Percentiles rank a stretch among this genome's conserved stretches.
Conservation (phyloP, 805 yeast species). For the Ogataea philodendri region DNA sequence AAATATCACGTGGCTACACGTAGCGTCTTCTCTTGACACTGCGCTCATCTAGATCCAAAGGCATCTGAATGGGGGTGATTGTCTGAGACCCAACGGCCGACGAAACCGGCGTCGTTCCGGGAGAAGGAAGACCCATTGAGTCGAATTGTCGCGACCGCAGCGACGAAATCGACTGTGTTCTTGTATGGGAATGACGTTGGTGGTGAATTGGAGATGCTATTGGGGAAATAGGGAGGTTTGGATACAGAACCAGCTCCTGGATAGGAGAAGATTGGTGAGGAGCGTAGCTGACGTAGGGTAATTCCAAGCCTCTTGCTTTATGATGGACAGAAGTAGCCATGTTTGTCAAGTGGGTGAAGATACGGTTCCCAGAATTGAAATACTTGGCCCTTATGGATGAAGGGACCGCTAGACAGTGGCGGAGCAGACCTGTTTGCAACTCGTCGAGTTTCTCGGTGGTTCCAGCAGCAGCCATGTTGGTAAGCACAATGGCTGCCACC, state of each 20-base stretch:
- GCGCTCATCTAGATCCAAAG: constrained; percentile 12
- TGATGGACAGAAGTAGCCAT: constrained; percentile 27
- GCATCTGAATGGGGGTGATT: constrained; percentile 22
- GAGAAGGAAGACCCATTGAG: constrained; percentile 28
- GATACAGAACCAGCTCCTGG: constrained; percentile 23
- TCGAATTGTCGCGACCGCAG: constrained; percentile 24
- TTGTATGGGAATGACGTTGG: constrained; percentile 19
- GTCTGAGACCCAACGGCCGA: constrained; percentile 17
- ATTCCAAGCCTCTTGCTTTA: constrained; percentile 25
- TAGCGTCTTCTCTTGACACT: constrained; percentile 8
- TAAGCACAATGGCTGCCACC: constrained; percentile 48
- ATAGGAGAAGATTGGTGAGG: constrained; percentile 17
- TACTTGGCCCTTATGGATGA: constrained; percentile 29
- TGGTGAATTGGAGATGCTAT: constrained; percentile 31
- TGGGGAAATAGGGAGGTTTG: constrained; percentile 30
- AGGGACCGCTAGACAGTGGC: constrained; percentile 25
- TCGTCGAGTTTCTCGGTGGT: constrained; percentile 29
- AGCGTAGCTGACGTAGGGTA: constrained; percentile 13
- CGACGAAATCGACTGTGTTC: constrained; percentile 27
- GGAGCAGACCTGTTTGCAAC: constrained; percentile 28
- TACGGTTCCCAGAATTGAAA: constrained; percentile 18
- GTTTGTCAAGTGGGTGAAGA: constrained; percentile 26
- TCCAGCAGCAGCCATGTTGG: constrained; percentile 44
- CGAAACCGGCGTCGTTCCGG: constrained; percentile 31
- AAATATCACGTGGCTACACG: constrained; percentile 2